Conservation (phyloP, 768 basidiomycete genomes). For the Vararia minispora region DNA sequence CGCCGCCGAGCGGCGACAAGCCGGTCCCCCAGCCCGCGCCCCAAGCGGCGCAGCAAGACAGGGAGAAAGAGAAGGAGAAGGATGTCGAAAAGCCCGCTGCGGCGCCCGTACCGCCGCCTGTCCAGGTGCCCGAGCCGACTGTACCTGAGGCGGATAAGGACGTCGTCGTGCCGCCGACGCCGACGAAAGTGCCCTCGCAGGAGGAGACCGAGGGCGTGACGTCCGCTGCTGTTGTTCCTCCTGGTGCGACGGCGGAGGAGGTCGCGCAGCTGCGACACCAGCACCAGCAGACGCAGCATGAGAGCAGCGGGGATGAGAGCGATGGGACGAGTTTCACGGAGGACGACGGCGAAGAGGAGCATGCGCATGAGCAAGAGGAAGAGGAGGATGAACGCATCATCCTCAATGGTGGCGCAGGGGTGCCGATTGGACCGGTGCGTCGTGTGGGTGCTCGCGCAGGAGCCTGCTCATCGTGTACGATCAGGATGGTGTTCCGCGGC, state of each 20-base stretch:
- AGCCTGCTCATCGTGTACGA: slow-evolving; percentile 1
- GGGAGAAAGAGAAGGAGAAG: slow-evolving; percentile 22
- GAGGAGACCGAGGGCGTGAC: slow-evolving; percentile 82
- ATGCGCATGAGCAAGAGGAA: slow-evolving; percentile 38
- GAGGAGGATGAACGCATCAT: slow-evolving; percentile 91
- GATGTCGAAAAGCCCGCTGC: slow-evolving; percentile 3
- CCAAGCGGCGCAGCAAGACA: not conserved
- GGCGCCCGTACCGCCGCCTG: slow-evolving; percentile 16
- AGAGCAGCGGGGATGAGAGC: slow-evolving; percentile 36
- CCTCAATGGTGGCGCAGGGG: slow-evolving; percentile 85
- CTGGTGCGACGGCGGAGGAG: slow-evolving; percentile 60
- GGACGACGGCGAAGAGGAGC: slow-evolving; percentile 52
- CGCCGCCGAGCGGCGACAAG: not conserved
- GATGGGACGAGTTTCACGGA: slow-evolving; percentile 62
- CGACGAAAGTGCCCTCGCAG: slow-evolving; percentile 40
- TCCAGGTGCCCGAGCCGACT: slow-evolving; percentile 18
- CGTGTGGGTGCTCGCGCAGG: not conserved
- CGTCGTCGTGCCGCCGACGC: slow-evolving; percentile 36
- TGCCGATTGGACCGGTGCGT: slow-evolving; percentile 85
- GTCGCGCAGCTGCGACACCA: slow-evolving; percentile 17
- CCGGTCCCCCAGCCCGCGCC: slow-evolving; percentile 7
- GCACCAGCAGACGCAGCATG: slow-evolving; percentile 26
- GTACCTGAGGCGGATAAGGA: slow-evolving; percentile 24
- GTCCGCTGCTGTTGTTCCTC: slow-evolving; percentile 86
- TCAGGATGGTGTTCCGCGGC: slow-evolving; percentile 79